Percentiles rank a stretch among this genome's conserved stretches.
Conservation (phyloP, 2,329 filamentous ascomycete species). For the Pseudogymnoascus sp. region DNA sequence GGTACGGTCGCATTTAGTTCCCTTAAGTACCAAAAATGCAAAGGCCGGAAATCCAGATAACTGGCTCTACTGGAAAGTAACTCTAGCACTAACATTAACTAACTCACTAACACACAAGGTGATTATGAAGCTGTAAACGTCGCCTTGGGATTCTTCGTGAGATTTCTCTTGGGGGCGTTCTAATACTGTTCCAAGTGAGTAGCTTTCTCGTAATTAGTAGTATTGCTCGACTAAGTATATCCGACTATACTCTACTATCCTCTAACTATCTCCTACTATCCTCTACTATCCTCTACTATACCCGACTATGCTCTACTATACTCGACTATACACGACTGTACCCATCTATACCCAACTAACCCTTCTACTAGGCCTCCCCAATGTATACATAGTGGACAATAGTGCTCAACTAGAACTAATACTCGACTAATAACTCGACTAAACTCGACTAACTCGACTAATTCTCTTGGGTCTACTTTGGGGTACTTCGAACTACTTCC, state of each 20-base stretch:
- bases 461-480: neutral
- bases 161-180: neutral
- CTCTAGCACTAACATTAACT: neutral
- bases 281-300: neutral
- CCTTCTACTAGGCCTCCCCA: too few relatives aligned
- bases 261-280: neutral
- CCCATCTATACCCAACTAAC: too few relatives aligned
- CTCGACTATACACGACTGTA: neutral
- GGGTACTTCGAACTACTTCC: neutral
- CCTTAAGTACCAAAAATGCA: neutral
- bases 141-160: neutral
- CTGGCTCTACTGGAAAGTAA: neutral
- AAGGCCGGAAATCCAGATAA: neutral
- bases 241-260: neutral
- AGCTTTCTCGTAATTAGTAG: neutral
- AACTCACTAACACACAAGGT: neutral
- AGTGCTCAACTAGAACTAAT: neutral
- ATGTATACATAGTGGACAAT: too few relatives aligned
- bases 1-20: neutral
- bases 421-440: neutral
- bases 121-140: constrained; percentile 2
- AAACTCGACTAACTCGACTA: too few relatives aligned
- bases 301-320: neutral
- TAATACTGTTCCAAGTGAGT: neutral
- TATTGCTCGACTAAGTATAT: neutral